These are phyloP conservation scores for Ceriops tagal DNA, from an alignment of 345 rosid genomes.

Conservation along the genomic window DNA sequence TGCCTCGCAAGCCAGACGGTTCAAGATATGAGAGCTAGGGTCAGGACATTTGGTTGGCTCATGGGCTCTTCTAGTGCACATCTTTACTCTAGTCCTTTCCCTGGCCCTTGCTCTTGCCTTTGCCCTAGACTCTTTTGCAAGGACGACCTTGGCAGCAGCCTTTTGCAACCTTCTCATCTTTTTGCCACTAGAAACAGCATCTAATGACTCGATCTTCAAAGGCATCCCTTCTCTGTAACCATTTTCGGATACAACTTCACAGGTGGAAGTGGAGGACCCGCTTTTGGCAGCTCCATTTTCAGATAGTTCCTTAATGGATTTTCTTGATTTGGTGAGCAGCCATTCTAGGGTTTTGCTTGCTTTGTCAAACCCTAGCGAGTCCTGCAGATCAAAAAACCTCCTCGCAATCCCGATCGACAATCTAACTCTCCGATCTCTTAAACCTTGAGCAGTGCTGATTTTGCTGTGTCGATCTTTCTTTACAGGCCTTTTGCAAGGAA, in stretches of 20 bases:
- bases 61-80: slow-evolving; percentile 20
- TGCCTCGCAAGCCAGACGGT: slow-evolving; percentile 25
- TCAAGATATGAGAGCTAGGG: slow-evolving; percentile 25
- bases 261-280: slow-evolving; percentile 21
- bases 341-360: slow-evolving; percentile 84
- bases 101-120: slow-evolving; percentile 64
- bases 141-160: slow-evolving; percentile 16
- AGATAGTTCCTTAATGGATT: slow-evolving; percentile 48
- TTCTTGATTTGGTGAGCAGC: slow-evolving; percentile 56
- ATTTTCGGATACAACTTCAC: slow-evolving; percentile 11
- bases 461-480: slow-evolving; percentile 78
- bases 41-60: slow-evolving; percentile 25
- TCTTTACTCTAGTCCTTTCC: slow-evolving; percentile 41
- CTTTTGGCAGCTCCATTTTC: slow-evolving; percentile 15
- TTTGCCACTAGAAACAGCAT: slow-evolving; percentile 16
- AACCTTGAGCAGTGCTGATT: slow-evolving; percentile 70
- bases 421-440: slow-evolving; percentile 81
- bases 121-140: slow-evolving; percentile 39
- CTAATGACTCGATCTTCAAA: slow-evolving; percentile 18
- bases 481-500: slow-evolving; percentile 21
- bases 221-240: slow-evolving; percentile 3
- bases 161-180: slow-evolving; percentile 21
- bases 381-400: slow-evolving; percentile 81
- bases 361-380: slow-evolving; percentile 76
- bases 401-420: slow-evolving; percentile 67